Conservation (phyloP, 345 rosid genomes). For the Linum tenue region DNA sequence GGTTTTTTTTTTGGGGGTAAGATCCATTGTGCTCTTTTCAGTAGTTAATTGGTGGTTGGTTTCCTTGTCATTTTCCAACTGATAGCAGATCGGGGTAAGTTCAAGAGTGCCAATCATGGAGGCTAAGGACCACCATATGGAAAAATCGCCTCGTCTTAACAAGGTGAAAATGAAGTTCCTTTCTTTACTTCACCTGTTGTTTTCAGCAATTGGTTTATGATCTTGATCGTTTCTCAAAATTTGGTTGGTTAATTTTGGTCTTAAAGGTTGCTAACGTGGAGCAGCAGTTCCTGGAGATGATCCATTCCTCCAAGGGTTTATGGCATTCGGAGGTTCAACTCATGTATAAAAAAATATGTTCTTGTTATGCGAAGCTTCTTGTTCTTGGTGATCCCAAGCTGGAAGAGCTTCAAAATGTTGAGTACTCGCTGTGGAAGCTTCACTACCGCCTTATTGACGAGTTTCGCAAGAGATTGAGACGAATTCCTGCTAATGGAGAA, state of each 20-base stretch:
- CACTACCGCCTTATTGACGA: slow-evolving; percentile 79
- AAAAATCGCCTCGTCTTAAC: slow-evolving; percentile 32
- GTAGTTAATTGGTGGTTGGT: slow-evolving; percentile 10
- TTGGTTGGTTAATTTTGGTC: slow-evolving; percentile 13
- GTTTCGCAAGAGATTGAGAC: slow-evolving; percentile 62
- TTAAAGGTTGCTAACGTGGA: slow-evolving; percentile 51
- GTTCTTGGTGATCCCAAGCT: slow-evolving; percentile 37
- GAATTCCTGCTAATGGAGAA: slow-evolving; percentile 20
- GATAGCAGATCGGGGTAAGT: background rate
- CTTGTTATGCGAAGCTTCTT: slow-evolving; percentile 42
- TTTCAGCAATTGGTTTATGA: background rate
- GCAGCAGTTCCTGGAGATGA: slow-evolving; percentile 52
- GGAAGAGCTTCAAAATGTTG: slow-evolving; percentile 67
- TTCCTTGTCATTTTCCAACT: slow-evolving; percentile 8
- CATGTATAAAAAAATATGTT: slow-evolving; percentile 51
- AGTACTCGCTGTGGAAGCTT: slow-evolving; percentile 83
- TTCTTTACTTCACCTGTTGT: slow-evolving; percentile 9
- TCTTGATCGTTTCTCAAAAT: background rate
- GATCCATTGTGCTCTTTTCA: too few species aligned
- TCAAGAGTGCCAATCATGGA: background rate
- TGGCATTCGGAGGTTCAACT: slow-evolving; percentile 45
- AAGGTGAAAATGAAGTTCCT: slow-evolving; percentile 36
- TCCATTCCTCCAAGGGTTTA: slow-evolving; percentile 40
- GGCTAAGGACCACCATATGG: slow-evolving; percentile 26
- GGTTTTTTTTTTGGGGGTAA: background rate